A percentile compares a stretch with the other conserved stretches of the same genome.
phyloP scores from a whole-genome alignment of 2,329 filamentous ascomycete genomes.

The Periglandula ipomoeae region DNA sequence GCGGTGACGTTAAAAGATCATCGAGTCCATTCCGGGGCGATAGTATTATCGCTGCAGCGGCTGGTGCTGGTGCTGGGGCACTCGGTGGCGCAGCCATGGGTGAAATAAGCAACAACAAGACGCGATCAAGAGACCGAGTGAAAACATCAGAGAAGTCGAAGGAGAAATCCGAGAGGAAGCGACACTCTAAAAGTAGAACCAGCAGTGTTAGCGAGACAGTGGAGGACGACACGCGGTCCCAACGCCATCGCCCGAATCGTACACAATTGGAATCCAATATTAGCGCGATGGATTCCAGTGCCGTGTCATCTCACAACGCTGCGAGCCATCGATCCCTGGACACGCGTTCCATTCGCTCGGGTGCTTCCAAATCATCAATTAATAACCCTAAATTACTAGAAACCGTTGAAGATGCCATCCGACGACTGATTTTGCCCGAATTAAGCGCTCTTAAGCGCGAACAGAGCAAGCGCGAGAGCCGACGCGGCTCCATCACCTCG shows the following conservation, averaged over 20 bases:
- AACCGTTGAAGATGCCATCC: conserved; percentile 88
- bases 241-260: conserved; percentile 41
- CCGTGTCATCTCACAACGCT: conserved; percentile 43
- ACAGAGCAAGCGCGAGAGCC: conserved; percentile 67
- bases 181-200: conserved; percentile 37
- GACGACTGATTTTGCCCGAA: conserved; percentile 81
- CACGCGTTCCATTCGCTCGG: conserved; percentile 42
- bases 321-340: conserved; percentile 48
- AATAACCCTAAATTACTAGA: conserved; percentile 88
- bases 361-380: conserved; percentile 60
- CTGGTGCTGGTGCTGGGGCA: conserved; percentile 16
- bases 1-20: conserved; percentile 29
- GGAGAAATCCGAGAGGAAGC: conserved; percentile 42
- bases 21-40: conserved; percentile 33
- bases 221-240: conserved; percentile 34
- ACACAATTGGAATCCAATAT: conserved; percentile 43
- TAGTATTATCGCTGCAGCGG: conserved; percentile 28
- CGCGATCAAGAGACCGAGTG: conserved; percentile 34
- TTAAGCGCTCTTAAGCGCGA: conserved; percentile 86
- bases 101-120: conserved; percentile 35
- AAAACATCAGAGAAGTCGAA: conserved; percentile 31
- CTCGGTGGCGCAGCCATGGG: conserved; percentile 31
- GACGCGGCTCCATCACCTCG: conserved; percentile 54
- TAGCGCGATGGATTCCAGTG: conserved; percentile 45
- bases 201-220: conserved; percentile 39